phyloP scores from a whole-genome alignment of 768 basidiomycete species.

The Phlebiopsis flavidoalba region DNA sequence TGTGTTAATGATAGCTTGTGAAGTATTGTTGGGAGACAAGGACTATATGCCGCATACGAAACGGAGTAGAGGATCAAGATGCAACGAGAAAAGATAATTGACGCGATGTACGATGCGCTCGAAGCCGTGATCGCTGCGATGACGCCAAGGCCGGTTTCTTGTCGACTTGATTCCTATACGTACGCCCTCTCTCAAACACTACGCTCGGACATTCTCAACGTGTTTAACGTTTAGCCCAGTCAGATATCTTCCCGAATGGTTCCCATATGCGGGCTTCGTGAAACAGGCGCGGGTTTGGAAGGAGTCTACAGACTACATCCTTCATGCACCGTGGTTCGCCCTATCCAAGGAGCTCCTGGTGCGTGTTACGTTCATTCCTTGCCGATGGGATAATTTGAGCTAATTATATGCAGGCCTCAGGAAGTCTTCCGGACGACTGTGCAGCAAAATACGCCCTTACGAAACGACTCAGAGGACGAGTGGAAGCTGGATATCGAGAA shows the following conservation, averaged over 20 bases:
- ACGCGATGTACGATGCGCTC: constrained; percentile 7
- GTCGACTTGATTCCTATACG: constrained; percentile 8
- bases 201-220: no score
- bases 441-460: background rate
- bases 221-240: constrained; percentile 13
- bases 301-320: background rate
- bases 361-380: background rate
- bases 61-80: constrained; percentile 12
- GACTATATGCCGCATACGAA: constrained; percentile 12
- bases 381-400: background rate
- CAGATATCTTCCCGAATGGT: constrained; percentile 32
- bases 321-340: constrained; percentile 5
- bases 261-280: constrained; percentile 36
- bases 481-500: constrained; percentile 1
- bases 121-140: background rate
- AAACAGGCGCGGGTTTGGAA: constrained; percentile 13
- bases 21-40: background rate
- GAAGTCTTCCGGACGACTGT: background rate
- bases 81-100: constrained; percentile 11
- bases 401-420: background rate
- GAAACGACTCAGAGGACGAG: background rate
- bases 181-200: background rate
- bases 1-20: background rate
- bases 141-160: constrained; percentile 9
- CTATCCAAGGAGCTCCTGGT: constrained; percentile 11